These are phyloP conservation scores for Rosa rugosa DNA, from an alignment of 306 rosid genomes.

Conservation along the genomic window DNA sequence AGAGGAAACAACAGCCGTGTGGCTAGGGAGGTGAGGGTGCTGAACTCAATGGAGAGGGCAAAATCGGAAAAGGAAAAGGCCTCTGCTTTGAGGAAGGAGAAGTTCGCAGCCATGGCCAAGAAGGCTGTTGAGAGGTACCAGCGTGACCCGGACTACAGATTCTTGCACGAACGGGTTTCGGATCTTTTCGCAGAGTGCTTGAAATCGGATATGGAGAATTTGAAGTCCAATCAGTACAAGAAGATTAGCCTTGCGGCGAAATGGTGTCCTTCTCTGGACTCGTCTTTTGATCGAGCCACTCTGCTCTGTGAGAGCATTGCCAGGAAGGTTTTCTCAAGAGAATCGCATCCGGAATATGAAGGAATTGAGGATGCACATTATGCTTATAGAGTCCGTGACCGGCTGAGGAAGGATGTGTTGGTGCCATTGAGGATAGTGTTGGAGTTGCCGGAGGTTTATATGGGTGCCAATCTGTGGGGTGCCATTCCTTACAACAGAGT, in stretches of 20 bases:
- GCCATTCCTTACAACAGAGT: conserved; percentile 58
- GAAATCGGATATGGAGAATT: conserved; percentile 44
- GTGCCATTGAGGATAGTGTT: conserved; percentile 59
- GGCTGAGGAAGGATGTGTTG: conserved; percentile 62
- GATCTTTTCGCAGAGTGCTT: conserved; percentile 53
- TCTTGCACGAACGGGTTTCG: conserved; percentile 48
- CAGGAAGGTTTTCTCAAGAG: conserved; percentile 50
- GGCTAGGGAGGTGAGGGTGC: not conserved
- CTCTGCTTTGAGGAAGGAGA: conserved; percentile 34
- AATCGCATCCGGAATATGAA: conserved; percentile 43
- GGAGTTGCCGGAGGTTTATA: conserved; percentile 72
- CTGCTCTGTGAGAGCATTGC: conserved; percentile 67
- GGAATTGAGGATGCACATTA: conserved; percentile 67
- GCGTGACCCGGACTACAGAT: conserved; percentile 35
- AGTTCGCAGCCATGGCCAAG: conserved; percentile 46
- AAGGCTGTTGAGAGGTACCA: conserved; percentile 46
- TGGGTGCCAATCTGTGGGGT: conserved; percentile 57
- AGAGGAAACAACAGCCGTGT: not conserved
- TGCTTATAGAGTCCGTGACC: conserved; percentile 63
- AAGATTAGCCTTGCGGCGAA: conserved; percentile 65
- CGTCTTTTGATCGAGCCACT: conserved; percentile 56
- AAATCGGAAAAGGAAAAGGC: conserved; percentile 39
- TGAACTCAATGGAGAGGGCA: conserved; percentile 9
- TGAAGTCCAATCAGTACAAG: conserved; percentile 25
- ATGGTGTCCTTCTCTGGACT: conserved; percentile 83